phyloP scores from a whole-genome alignment of 352 stramenopile species.

The Phytophthora podocarpi region DNA sequence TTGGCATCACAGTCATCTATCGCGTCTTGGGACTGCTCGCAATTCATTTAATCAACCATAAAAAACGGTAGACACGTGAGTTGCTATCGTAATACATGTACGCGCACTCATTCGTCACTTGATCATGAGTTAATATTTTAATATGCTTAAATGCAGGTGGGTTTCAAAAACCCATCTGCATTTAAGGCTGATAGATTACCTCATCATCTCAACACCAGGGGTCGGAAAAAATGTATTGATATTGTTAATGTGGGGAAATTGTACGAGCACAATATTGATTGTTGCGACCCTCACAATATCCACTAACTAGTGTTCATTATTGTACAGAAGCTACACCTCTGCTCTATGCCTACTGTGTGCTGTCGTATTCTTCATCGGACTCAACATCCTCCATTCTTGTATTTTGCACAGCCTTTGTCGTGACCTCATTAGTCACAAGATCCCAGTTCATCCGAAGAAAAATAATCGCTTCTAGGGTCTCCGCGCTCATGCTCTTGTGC shows the following conservation, averaged over 20 bases:
- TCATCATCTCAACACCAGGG: no score
- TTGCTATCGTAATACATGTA: no score
- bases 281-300: neutral
- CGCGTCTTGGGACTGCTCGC: constrained; percentile 33
- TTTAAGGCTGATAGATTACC: no score
- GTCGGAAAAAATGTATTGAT: no score
- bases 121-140: no score
- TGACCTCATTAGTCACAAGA: constrained; percentile 1
- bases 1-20: constrained; percentile 36
- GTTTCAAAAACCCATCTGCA: no score
- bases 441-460: constrained; percentile 9
- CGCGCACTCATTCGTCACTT: no score
- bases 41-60: constrained; percentile 29
- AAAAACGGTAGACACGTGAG: constrained; percentile 39
- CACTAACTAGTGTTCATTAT: constrained; percentile 4
- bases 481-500: constrained; percentile 4
- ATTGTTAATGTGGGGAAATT: constrained; percentile 1
- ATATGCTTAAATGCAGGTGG: no score
- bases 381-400: neutral
- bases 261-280: constrained; percentile 12
- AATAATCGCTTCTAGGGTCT: constrained; percentile 2
- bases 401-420: neutral
- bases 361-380: neutral
- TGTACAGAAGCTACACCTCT: neutral
- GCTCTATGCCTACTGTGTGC: neutral